A percentile compares a stretch with the other conserved stretches of the same genome.
Evolutionary conservation across 2,329 filamentous ascomycete genomes (phyloP).

Genomic region (Ophiostoma tasmaniense): DNA sequence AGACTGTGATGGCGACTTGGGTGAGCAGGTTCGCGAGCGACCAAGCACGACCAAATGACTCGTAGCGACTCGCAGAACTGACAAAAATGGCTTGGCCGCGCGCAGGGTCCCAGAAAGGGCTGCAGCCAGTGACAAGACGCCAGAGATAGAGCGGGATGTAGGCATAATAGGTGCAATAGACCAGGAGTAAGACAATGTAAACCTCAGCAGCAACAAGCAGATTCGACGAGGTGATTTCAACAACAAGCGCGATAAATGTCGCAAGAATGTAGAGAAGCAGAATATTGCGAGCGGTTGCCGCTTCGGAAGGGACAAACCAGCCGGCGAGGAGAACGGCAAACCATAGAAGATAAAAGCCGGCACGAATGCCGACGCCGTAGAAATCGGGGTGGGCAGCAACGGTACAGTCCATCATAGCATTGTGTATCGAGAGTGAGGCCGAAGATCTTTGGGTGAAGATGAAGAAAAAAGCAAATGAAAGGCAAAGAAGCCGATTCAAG

Average conservation of each 20-base stretch:
- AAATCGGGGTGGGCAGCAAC: constrained; percentile 30
- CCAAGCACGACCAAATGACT: constrained; percentile 5
- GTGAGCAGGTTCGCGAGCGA: constrained; percentile 12
- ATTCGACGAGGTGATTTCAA: neutral
- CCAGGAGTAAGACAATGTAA: constrained; percentile 22
- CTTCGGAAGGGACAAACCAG: constrained; percentile 8
- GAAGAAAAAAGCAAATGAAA: neutral
- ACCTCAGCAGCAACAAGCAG: constrained; percentile 14
- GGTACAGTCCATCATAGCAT: constrained; percentile 38
- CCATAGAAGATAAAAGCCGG: constrained; percentile 16
- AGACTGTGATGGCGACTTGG: constrained; percentile 16
- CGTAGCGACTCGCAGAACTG: neutral
- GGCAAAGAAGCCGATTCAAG: neutral
- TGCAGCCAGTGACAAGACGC: constrained; percentile 21
- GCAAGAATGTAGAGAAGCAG: neutral
- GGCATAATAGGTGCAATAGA: constrained; percentile 19
- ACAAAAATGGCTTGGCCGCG: constrained; percentile 17
- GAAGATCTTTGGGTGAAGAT: neutral
- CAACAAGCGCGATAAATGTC: neutral
- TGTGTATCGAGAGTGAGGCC: neutral
- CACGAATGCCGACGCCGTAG: constrained; percentile 16
- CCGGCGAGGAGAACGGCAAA: constrained; percentile 5
- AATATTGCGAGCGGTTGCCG: neutral
- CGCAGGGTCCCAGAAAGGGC: constrained; percentile 21
- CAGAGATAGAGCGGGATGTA: constrained; percentile 20